These are phyloP conservation scores for Picea sitchensis DNA, from an alignment of 75 land plant genomes.

Conservation along the genomic window DNA sequence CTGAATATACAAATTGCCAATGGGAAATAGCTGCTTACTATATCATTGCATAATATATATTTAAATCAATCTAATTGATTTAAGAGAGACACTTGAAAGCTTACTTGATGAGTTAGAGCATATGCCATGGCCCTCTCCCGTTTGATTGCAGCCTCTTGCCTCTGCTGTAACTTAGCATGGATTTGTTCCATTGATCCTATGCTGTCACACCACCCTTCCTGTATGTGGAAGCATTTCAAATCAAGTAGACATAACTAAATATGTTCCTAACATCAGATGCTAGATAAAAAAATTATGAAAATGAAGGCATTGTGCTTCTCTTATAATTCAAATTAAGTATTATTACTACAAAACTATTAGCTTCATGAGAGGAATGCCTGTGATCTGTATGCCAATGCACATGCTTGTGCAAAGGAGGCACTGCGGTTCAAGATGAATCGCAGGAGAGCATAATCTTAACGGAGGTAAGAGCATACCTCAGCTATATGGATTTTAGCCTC, in stretches of 20 bases:
- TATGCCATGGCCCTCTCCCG: conserved; percentile 93
- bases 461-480: conserved; percentile 30
- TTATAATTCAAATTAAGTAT: neutral
- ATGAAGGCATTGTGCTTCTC: neutral
- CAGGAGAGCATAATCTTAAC: neutral
- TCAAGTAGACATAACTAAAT: neutral
- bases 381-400: neutral
- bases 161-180: conserved; percentile 67
- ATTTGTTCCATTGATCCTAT: conserved; percentile 65
- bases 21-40: neutral
- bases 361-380: neutral
- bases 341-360: too few relatives aligned
- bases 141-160: conserved; percentile 87
- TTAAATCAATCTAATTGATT: neutral
- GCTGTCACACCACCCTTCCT: conserved; percentile 90
- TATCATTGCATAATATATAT: neutral
- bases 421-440: neutral
- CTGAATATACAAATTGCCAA: neutral
- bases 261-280: neutral
- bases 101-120: conserved; percentile 79
- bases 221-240: conserved; percentile 17
- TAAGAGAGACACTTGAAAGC: neutral
- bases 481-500: conserved; percentile 55
- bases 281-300: neutral
- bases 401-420: neutral